Evolutionary conservation across 305 asterid species (phyloP).

Genomic region (Fraxinus paxiana): DNA sequence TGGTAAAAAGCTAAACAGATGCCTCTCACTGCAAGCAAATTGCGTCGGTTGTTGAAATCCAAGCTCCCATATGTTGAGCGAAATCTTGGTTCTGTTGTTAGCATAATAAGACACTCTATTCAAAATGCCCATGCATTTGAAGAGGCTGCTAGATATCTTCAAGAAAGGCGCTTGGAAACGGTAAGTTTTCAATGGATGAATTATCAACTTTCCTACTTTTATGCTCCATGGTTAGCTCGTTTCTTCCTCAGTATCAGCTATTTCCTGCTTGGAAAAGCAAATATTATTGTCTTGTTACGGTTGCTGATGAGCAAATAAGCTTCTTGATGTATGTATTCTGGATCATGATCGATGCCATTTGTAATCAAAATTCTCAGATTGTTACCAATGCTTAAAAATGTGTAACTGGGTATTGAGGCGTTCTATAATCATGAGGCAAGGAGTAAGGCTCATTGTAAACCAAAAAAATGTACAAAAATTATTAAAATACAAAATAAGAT

Average conservation of each 20-base stretch:
- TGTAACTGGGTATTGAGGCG: neutral
- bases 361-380: neutral
- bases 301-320: neutral
- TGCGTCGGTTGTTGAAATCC: conserved; percentile 63
- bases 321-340: conserved; percentile 4
- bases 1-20: conserved; percentile 70
- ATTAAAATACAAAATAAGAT: neutral
- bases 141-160: conserved; percentile 57
- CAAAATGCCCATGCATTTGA: conserved; percentile 75
- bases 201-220: conserved; percentile 9
- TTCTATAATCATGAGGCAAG: neutral
- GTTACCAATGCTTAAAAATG: neutral
- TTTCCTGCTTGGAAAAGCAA: conserved; percentile 2
- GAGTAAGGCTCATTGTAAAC: neutral
- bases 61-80: conserved; percentile 83
- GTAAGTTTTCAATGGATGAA: conserved; percentile 37
- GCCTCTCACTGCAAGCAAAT: conserved; percentile 64
- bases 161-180: conserved; percentile 52
- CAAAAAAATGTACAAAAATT: neutral
- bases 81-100: conserved; percentile 67
- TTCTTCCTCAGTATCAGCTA: neutral
- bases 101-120: conserved; percentile 72
- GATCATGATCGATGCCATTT: neutral
- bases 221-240: neutral
- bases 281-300: neutral